Conservation (phyloP, 2,329 filamentous ascomycete species). For the Magnaporthiopsis rhizophila region DNA sequence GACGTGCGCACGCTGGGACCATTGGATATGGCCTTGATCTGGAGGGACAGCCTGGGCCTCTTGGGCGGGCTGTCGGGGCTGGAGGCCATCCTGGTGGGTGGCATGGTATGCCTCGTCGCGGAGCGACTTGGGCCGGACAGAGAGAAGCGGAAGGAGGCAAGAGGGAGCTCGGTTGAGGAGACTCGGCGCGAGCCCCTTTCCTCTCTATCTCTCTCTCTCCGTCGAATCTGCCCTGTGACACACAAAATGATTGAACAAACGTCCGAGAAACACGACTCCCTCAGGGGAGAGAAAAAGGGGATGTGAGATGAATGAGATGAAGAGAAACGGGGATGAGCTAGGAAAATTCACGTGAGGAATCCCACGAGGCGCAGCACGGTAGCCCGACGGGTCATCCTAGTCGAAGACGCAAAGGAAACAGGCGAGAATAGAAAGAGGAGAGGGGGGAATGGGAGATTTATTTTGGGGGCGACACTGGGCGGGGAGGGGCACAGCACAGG, state of each 20-base stretch:
- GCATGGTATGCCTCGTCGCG: neutral
- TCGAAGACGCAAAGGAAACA: neutral
- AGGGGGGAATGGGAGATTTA: neutral
- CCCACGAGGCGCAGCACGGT: neutral
- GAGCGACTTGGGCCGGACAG: neutral
- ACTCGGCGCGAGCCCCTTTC: neutral
- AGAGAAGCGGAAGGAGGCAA: neutral
- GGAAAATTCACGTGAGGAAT: neutral
- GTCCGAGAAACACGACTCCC: neutral
- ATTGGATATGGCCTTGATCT: constrained; percentile 33
- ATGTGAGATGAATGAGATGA: neutral
- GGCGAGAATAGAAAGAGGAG: neutral
- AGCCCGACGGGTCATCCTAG: neutral
- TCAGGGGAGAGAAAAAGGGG: neutral
- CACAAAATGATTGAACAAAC: too few species aligned
- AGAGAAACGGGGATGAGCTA: neutral
- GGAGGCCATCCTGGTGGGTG: neutral
- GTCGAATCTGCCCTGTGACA: neutral
- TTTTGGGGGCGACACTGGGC: neutral
- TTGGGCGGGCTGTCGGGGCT: constrained; percentile 28
- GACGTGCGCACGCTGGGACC: constrained; percentile 29
- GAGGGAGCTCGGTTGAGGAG: neutral
- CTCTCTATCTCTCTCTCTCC: neutral
- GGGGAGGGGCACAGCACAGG: neutral
- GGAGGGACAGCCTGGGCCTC: constrained; percentile 46